Base-by-base conservation (phyloP, 2,329 filamentous ascomycete genomes). In the Pseudonectria foliicola region DNA sequence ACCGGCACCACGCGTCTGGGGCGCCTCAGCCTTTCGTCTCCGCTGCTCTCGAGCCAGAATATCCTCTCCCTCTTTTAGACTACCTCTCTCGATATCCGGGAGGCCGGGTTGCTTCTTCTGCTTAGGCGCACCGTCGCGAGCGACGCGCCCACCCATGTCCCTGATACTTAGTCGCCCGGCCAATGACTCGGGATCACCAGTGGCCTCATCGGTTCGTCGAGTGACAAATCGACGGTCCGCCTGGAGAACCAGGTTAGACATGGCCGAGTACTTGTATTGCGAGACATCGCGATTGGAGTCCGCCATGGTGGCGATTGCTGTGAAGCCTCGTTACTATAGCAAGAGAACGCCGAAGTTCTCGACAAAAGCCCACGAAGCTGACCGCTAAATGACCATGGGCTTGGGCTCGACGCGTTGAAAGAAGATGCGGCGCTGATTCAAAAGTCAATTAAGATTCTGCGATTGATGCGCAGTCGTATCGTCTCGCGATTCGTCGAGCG, bases 171-270 rank as follows among this genome's bases (percentile, higher is more conserved):
- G 81, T 50, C 89, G 83, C 35, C 92, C 92, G 38, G 92, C 93
- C 39, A 98, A 78, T 38, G 93, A 98, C 68, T 98, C 92, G 33
- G 92, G 93, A 61, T 98, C 92, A 53, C 92, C 92, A 33, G 90
- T 96, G 45, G 87, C 82, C 68, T 98, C 93, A 65, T 98, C 90
- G 52, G 82, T 88, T 54, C 88, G 81, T 61, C 92, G 81, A 46
- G 87, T 87, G 53, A 94, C 83, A 61, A 98, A 96, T 54, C 92
- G 83, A 68, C 89, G 83, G 71, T 98, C 92, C 70, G 88, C 89
- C 85, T 98, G 92, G 78, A 98, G 86, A 60, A 98, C 92, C 87
- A 98, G 83, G 80, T 98, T 98, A 70, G 92, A 98, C 92, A 98
- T 96, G 64, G 86, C 88, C 80, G 88, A 88, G 77, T 95, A 95